phyloP scores from a whole-genome alignment of 208 protist genomes.

The Wallacemonas sp. region DNA sequence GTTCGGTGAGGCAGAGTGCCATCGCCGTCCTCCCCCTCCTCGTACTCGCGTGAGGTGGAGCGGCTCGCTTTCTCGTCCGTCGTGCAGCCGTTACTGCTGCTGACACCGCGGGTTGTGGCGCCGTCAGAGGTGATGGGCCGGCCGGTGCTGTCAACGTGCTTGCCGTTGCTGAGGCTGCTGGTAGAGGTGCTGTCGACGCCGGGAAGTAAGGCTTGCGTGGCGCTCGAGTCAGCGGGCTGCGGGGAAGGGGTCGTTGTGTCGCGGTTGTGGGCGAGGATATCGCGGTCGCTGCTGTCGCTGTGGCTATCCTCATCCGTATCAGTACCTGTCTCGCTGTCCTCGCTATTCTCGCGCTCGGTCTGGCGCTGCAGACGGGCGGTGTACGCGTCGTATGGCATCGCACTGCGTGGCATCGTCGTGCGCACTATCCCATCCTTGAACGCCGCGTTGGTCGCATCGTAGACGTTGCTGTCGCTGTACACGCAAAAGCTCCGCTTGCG shows the following conservation, averaged over 20 bases:
- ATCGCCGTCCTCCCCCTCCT: conserved; percentile 11
- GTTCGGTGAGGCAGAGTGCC: not conserved
- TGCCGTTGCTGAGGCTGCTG: conserved; percentile 13
- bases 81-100: conserved; percentile 35
- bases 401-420: conserved; percentile 4
- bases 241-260: not conserved
- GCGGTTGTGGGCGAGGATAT: not conserved
- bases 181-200: conserved; percentile 7
- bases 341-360: too few relatives aligned
- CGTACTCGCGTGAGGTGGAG: conserved; percentile 14
- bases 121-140: not conserved
- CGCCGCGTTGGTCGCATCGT: conserved; percentile 4
- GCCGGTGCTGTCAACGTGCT: not conserved
- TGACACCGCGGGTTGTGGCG: conserved; percentile 12
- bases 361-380: conserved; percentile 1
- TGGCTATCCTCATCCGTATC: too few relatives aligned
- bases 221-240: not conserved
- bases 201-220: not conserved
- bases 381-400: conserved; percentile 9
- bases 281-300: conserved; percentile 1
- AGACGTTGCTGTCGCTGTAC: not conserved
- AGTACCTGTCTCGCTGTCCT: not conserved
- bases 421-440: not conserved
- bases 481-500: conserved; percentile 11
- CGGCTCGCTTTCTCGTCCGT: conserved; percentile 14